Base-by-base conservation (phyloP, 306 rosid species). In the Luffa acutangula region DNA sequence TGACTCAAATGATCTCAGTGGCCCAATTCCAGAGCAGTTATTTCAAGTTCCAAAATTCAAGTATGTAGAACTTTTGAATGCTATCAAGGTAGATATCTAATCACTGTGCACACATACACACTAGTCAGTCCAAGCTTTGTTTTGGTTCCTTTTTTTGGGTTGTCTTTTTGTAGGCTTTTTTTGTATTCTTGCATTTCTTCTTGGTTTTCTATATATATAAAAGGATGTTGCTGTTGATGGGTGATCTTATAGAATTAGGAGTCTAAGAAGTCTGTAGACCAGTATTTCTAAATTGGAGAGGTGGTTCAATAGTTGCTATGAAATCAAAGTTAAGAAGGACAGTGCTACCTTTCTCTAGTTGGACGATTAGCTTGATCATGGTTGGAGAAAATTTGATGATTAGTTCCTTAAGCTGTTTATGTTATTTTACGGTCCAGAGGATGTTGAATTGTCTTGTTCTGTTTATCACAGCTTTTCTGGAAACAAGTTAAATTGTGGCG, bases 401-500 rank as follows among this genome's bases (percentile, higher is more conserved):
- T 70, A 2, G 76, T 70, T 12, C 56, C 76, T 12, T 20, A 43
- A 56, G 56, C 37, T 12, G 76, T 45, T 60, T 34, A 62, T 65
- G 15, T 2, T 58, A 58, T 58, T 41, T 67, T 42, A 12, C 31
- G 31, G 31, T 25, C 25, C 8, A n/a, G 48, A 67, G 33, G 52
- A 9, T 18, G 51, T 67, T 41, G 59, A 48, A 13, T 25, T n/a
- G n/a, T n/a, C n/a, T 75, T 34, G 62, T 31, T 51, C 34, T 34
- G 42, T 53, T 67, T 77, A 34, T 83, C 89, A 87, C 91, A 96
- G 99, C 87, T 96, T 93, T 82, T 87, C 94, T 18, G 99, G 97
- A 86, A 96, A 93, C 86, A 83, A 78, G 37, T 88, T 95, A 85
- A 81, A 87, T 25, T 95, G 99, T 85, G 96, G 92, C 53, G 43